phyloP scores from a whole-genome alignment of 768 basidiomycete genomes.

The Tulasnella sp. region DNA sequence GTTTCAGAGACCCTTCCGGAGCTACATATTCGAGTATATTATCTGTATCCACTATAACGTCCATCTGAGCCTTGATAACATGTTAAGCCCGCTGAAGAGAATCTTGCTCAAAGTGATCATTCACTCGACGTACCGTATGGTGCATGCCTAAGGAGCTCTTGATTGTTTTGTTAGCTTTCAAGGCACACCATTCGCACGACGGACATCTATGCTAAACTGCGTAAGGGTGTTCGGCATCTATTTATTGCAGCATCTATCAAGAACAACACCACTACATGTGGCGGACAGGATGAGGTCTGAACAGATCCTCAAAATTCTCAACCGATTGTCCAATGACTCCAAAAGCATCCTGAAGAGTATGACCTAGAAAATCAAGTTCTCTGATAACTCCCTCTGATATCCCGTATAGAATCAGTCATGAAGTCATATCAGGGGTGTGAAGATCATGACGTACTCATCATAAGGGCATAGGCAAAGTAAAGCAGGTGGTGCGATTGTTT shows the following conservation, averaged over 20 bases:
- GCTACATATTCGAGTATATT: not conserved
- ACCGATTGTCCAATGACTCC: conserved; percentile 78
- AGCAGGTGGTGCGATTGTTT: conserved; percentile 74
- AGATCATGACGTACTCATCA: conserved; percentile 46
- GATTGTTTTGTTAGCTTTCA: no score
- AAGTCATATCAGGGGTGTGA: not conserved
- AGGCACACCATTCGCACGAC: no score
- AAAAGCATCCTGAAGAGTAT: conserved; percentile 74
- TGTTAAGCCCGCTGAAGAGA: no score
- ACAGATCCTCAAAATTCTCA: conserved; percentile 74
- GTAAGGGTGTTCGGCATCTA: no score
- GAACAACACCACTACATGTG: no score
- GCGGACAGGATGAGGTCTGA: conserved; percentile 26
- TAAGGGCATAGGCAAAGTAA: conserved; percentile 87
- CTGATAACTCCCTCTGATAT: conserved; percentile 59
- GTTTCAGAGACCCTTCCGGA: not conserved
- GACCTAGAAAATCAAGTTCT: conserved; percentile 73
- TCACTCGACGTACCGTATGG: no score
- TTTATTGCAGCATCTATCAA: no score
- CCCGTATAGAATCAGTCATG: not conserved
- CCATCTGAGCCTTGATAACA: no score
- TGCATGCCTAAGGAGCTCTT: no score
- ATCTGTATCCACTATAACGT: no score
- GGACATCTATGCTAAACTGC: no score
- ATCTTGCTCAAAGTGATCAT: no score